Conservation (phyloP, 805 yeast species). For the Candida quercuum region DNA sequence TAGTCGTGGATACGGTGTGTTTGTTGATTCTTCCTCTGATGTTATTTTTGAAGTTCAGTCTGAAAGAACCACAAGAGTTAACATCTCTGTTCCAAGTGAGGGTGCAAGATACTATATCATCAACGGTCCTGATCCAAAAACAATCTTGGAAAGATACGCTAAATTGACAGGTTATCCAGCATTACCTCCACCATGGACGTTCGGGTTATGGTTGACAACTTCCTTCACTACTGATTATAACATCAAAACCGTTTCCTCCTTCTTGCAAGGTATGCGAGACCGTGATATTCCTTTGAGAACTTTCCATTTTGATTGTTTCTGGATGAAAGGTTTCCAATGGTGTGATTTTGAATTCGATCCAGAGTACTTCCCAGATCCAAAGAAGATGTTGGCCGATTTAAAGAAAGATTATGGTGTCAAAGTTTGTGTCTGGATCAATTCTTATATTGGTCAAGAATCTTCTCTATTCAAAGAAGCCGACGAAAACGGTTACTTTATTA, state of each 20-base stretch:
- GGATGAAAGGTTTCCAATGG: slow-evolving; percentile 22
- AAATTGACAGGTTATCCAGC: slow-evolving; percentile 19
- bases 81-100: slow-evolving; percentile 16
- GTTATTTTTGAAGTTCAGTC: slow-evolving; percentile 17
- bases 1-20: slow-evolving; percentile 19
- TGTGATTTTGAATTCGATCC: slow-evolving; percentile 21
- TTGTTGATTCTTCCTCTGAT: slow-evolving; percentile 16
- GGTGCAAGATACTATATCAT: slow-evolving; percentile 18
- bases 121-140: slow-evolving; percentile 20
- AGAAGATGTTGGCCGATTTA: slow-evolving; percentile 24
- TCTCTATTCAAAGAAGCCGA: slow-evolving; percentile 14
- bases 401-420: slow-evolving; percentile 33
- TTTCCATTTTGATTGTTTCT: slow-evolving; percentile 20
- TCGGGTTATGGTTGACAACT: slow-evolving; percentile 19
- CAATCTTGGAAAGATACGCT: slow-evolving; percentile 17
- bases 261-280: slow-evolving; percentile 19
- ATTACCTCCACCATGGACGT: slow-evolving; percentile 20
- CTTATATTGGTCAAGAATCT: slow-evolving; percentile 19
- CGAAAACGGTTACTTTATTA: slow-evolving; percentile 15
- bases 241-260: slow-evolving; percentile 15
- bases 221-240: slow-evolving; percentile 21
- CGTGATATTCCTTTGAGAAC: slow-evolving; percentile 18
- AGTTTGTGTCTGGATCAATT: slow-evolving; percentile 23
- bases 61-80: slow-evolving; percentile 19
- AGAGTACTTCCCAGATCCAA: slow-evolving; percentile 19